Evolutionary conservation across 2,329 filamentous ascomycete genomes (phyloP).

Genomic region (Penicillium janthinellum): DNA sequence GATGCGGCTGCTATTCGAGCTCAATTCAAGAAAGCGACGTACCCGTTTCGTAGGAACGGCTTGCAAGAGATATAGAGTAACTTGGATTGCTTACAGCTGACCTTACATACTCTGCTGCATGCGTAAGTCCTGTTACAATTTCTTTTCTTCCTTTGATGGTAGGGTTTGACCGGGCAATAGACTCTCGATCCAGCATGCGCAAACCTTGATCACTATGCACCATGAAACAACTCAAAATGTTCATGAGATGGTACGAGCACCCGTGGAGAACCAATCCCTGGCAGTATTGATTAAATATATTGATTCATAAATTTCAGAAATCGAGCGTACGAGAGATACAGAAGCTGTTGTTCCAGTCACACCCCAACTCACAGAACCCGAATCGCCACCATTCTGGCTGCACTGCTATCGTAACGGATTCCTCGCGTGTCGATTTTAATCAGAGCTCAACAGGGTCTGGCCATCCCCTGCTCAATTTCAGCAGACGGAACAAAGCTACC

Average conservation of each 20-base stretch:
- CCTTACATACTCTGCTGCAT: too few species aligned
- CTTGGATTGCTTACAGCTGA: neutral
- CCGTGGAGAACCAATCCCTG: neutral
- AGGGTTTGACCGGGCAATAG: too few species aligned
- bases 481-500: neutral
- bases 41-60: conserved; percentile 14
- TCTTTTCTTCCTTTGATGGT: too few species aligned
- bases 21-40: conserved; percentile 7
- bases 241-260: neutral
- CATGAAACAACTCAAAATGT: neutral
- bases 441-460: neutral
- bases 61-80: conserved; percentile 8
- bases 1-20: conserved; percentile 8
- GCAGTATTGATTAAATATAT: neutral
- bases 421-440: neutral
- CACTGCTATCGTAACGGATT: neutral
- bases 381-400: neutral
- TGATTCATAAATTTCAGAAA: neutral
- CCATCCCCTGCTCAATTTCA: neutral
- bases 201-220: conserved; percentile 4
- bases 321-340: neutral
- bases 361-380: neutral
- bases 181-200: conserved; percentile 7
- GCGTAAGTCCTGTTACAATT: too few species aligned
- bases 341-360: neutral